Percentiles rank a stretch among this genome's conserved stretches.
Conservation (phyloP, 1,284 basidiomycete genomes). For the Thelephora terrestris region DNA sequence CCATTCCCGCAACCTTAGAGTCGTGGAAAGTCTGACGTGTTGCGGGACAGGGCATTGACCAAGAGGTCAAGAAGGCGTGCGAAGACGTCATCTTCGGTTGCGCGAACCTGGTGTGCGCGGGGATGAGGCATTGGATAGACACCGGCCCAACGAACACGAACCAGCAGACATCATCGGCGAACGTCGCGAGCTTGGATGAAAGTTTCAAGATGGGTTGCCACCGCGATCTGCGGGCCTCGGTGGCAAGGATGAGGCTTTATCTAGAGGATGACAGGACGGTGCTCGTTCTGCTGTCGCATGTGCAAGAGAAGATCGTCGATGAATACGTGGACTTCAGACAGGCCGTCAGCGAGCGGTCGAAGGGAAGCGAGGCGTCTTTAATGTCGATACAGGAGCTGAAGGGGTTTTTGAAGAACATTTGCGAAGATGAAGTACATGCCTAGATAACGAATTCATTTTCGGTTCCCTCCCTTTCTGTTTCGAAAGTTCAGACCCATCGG, state of each 20-base stretch:
- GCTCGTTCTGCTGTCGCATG: constrained; percentile 64
- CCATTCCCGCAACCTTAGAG: constrained; percentile 3
- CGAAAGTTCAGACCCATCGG: too few relatives aligned
- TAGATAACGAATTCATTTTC: background rate
- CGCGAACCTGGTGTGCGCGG: constrained; percentile 37
- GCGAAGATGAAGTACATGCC: constrained; percentile 10
- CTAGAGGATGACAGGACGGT: constrained; percentile 74
- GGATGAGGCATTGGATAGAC: constrained; percentile 52
- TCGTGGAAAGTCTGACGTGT: constrained; percentile 2
- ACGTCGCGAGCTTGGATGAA: constrained; percentile 39
- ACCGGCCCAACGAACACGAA: constrained; percentile 29
- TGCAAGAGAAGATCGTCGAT: constrained; percentile 64
- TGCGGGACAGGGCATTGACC: constrained; percentile 62
- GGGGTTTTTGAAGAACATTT: constrained; percentile 23
- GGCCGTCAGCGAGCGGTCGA: constrained; percentile 23
- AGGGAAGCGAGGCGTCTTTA: constrained; percentile 29
- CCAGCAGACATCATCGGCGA: constrained; percentile 18
- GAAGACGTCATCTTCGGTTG: constrained; percentile 71
- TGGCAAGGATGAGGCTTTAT: constrained; percentile 56
- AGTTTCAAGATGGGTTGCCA: constrained; percentile 43
- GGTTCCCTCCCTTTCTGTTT: too few relatives aligned
- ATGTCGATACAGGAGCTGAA: constrained; percentile 29
- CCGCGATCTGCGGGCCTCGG: constrained; percentile 44
- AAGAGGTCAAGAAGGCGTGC: constrained; percentile 72
- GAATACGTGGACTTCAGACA: constrained; percentile 64